Base-by-base conservation (phyloP, 73 alveolate species). In the Paramecium bursaria region DNA sequence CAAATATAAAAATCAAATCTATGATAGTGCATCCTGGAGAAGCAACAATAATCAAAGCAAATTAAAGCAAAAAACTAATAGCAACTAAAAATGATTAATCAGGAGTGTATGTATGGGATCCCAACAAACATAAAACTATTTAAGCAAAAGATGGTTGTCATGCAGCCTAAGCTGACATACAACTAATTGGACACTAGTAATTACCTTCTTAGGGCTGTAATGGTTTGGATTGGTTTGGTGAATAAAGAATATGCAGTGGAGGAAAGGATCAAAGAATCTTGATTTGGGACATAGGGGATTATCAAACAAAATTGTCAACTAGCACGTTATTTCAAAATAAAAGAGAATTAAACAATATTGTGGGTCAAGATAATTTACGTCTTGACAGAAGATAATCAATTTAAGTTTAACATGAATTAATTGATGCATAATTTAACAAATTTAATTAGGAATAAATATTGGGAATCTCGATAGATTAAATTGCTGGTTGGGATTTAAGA, bases 21-120 rank as follows among this genome's bases (percentile, higher is more conserved):
- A 79, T 79, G 33, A 54, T 79, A 21, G 82, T 79, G 3, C 89
- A 79, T 73, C 89, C 89, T 17, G 89, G 89, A 33, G 89, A 79
- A 39, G 85, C 73, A n/a, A 79, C 51, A 31, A 54, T 79, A 42
- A 52, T 79, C 6, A 79, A 79, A 73, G 51, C 85, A 42, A 33
- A 31, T 33, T 30, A 54, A 0, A 39, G 57, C 14, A 35, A 25
- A 11, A 79, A 79, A 42, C 21, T 79, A 22, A 25, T 79, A 26
- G 85, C 74, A 2, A 79, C 89, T 1, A 79, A 79, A 23, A 79
- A 57, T 53, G 89, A 79, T 44, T 50, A 61, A 27, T 25, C 74
- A 19, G 46, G 54, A 49, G 89, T 79, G 0, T 51, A 53, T 33
- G 53, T 79, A 13, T 79, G 89, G 89, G 89, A 79, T 79, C 52